A percentile compares a stretch with the other conserved stretches of the same genome.
phyloP scores from a whole-genome alignment of 148 eudicot species.

The Cornus suecica region DNA sequence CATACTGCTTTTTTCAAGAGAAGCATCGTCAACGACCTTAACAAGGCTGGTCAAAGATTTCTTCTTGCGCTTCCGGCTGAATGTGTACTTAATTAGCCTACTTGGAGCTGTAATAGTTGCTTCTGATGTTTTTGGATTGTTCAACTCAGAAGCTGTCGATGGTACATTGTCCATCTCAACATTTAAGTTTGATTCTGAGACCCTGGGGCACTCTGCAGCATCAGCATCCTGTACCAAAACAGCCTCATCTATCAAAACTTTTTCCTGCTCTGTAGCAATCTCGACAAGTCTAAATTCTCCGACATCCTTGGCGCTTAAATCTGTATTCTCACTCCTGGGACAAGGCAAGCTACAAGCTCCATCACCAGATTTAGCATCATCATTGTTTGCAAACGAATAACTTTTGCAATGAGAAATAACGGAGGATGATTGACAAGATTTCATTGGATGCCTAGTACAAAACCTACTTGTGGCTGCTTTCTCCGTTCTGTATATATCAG shows the following conservation, averaged over 20 bases:
- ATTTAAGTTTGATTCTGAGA: constrained; percentile 1
- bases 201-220: constrained; percentile 14
- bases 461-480: constrained; percentile 1
- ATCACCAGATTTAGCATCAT: not conserved
- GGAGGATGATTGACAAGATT: not conserved
- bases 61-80: constrained; percentile 34
- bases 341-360: constrained; percentile 9
- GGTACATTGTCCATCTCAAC: too few species aligned
- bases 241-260: constrained; percentile 7
- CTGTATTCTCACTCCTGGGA: constrained; percentile 12
- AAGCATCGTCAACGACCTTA: too few species aligned
- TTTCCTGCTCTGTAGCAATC: constrained; percentile 14
- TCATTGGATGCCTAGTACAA: not conserved
- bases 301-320: not conserved
- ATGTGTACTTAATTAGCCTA: constrained; percentile 25
- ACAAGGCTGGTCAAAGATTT: constrained; percentile 20
- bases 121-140: constrained; percentile 21
- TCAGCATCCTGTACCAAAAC: constrained; percentile 11
- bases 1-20: too few species aligned
- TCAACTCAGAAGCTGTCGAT: too few species aligned
- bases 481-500: constrained; percentile 28
- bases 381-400: not conserved
- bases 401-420: constrained; percentile 12
- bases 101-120: constrained; percentile 7
- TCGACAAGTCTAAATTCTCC: not conserved